A percentile compares a stretch with the other conserved stretches of the same genome.
Conservation (phyloP, 2,329 filamentous ascomycete species). For the Fusarium graminum region DNA sequence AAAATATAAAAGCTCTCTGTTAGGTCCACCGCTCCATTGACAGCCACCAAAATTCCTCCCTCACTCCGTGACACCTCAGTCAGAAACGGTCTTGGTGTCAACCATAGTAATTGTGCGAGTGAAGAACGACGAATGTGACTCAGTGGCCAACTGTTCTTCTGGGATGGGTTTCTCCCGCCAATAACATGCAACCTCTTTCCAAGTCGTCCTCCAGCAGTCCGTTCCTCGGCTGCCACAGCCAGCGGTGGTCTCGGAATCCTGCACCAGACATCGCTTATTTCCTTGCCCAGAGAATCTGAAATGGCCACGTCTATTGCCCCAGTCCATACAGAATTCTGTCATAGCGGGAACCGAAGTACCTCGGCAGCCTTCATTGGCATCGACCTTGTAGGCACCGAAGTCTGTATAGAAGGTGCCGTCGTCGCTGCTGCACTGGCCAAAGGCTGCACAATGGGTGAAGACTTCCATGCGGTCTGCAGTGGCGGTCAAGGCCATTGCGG, state of each 20-base stretch:
- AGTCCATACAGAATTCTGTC: conserved; percentile 11
- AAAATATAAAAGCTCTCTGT: no score
- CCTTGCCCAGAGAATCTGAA: background rate
- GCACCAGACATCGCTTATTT: background rate
- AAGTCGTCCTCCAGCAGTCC: background rate
- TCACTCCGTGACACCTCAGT: no score
- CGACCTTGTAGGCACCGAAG: background rate
- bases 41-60: no score
- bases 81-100: no score
- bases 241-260: background rate
- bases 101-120: no score
- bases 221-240: background rate
- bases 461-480: background rate
- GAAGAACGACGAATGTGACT: background rate
- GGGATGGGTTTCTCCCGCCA: background rate
- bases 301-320: background rate
- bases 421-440: accelerated
- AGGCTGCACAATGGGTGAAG: background rate
- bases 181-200: background rate
- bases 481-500: background rate
- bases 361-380: background rate
- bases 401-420: background rate
- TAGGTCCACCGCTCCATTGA: no score
- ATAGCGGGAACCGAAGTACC: background rate
- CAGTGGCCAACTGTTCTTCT: background rate